A percentile compares a stretch with the other conserved stretches of the same genome.
phyloP scores from a whole-genome alignment of 2,329 filamentous ascomycete genomes.

The Neonectria coccinea region DNA sequence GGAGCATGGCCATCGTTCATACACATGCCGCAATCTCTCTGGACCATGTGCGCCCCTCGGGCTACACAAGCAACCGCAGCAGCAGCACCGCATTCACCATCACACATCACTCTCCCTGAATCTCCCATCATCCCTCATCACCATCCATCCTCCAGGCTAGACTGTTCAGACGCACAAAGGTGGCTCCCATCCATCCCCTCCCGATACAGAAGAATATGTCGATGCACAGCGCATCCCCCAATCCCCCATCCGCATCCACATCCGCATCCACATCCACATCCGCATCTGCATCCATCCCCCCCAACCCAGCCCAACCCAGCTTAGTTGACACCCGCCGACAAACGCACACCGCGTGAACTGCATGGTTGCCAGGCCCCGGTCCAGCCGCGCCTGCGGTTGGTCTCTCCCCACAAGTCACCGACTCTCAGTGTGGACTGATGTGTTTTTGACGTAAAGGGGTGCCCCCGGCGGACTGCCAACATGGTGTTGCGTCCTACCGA shows the following conservation, averaged over 20 bases:
- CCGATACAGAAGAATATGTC: slow-evolving; percentile 41
- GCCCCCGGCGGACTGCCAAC: slow-evolving; percentile 37
- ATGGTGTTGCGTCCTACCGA: slow-evolving; percentile 43
- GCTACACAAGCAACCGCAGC: background rate
- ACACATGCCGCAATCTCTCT: slow-evolving; percentile 7
- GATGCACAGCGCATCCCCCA: slow-evolving; percentile 42
- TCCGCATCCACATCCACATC: slow-evolving; percentile 20
- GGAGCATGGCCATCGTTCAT: slow-evolving; percentile 15
- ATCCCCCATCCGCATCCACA: slow-evolving; percentile 35
- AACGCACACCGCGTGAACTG: slow-evolving; percentile 35
- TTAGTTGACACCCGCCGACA: slow-evolving; percentile 30
- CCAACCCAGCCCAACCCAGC: slow-evolving; percentile 34
- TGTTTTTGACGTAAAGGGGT: slow-evolving; percentile 46
- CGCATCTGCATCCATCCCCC: slow-evolving; percentile 23
- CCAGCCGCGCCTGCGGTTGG: slow-evolving; percentile 39
- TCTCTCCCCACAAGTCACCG: slow-evolving; percentile 32
- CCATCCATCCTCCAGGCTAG: slow-evolving; percentile 15
- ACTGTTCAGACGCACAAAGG: slow-evolving; percentile 36
- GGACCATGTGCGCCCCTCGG: slow-evolving; percentile 16
- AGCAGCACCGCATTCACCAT: slow-evolving; percentile 11
- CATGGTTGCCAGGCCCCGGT: slow-evolving; percentile 33
- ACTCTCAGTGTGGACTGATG: slow-evolving; percentile 42
- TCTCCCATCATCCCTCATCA: slow-evolving; percentile 18
- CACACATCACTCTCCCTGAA: slow-evolving; percentile 5
- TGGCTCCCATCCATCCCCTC: slow-evolving; percentile 33